Base-by-base conservation (phyloP, 257 asterid genomes). In the Ilex aquifolium region DNA sequence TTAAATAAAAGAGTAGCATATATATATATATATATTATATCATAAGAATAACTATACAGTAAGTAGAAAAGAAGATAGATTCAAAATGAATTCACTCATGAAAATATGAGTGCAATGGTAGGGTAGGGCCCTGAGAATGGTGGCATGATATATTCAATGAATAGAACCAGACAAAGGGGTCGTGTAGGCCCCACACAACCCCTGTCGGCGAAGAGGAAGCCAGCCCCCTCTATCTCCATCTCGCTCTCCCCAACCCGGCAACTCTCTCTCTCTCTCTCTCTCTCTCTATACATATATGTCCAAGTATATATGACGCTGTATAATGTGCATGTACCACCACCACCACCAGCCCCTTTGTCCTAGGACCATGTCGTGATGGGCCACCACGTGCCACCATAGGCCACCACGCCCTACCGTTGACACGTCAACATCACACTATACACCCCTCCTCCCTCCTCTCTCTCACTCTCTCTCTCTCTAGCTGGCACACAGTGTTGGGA, bases 131-230 rank as follows among this genome's bases (percentile, higher is more conserved):
- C 48, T 54, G 12, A 21, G 56, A 67, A 10, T 32, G 71, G 49
- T 39, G 75, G 62, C 70, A 54, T 65, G 63, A 51, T 57, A 73
- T 74, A 71, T n/a, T 2, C 11, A 46, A 46, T 10, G 74, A 79
- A 74, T 72, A 70, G 72, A 62, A 56, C 48, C 13, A 40, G 40
- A 70, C 61, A 51, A 68, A 69, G 65, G 67, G 62, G 66, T 50
- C 58, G 74, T 60, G 31, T 13, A 29, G 80, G 79, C 73, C 30
- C 83, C 84, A 62, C 30, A 49, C 72, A 66, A 69, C 55, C 61
- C 72, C 71, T 84, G 95, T 87, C 95, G 92, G 95, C 78, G 71
- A 72, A 75, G 81, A 61, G 92, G 95, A 79, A 87, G 70, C 95
- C 77, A 80, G 44, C 70, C 68, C 67, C 69, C 60, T 61, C 56